Conservation (phyloP, 169 alveolate genomes). For the Ichthyophthirius multifiliis region DNA sequence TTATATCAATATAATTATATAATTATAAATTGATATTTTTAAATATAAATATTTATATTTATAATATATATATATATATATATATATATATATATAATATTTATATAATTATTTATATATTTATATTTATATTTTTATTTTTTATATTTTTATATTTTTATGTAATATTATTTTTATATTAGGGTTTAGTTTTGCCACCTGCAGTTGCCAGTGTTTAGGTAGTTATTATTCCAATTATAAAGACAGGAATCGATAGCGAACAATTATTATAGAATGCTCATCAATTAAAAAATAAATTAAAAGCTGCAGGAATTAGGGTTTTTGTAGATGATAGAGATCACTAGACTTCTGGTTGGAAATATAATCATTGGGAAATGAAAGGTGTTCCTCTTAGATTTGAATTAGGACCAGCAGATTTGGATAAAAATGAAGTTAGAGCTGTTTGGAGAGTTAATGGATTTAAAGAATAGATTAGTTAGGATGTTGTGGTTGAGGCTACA, state of each 20-base stretch:
- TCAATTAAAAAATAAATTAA: conserved; percentile 51
- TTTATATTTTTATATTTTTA: neutral
- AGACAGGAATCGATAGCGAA: conserved; percentile 76
- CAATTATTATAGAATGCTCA: conserved; percentile 71
- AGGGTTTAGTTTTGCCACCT: conserved; percentile 98
- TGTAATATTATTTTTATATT: neutral
- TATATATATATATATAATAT: neutral
- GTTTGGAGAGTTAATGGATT: conserved; percentile 89
- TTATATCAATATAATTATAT: too few species aligned
- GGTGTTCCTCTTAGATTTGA: conserved; percentile 99
- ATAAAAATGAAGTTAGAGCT: conserved; percentile 86
- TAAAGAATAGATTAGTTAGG: conserved; percentile 63
- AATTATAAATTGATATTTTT: too few species aligned
- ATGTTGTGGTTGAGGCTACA: conserved; percentile 42
- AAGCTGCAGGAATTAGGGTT: conserved; percentile 54
- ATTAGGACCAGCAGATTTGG: conserved; percentile 96
- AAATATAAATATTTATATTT: too few species aligned
- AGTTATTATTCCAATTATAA: conserved; percentile 93
- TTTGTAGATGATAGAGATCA: conserved; percentile 91
- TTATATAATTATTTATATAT: neutral
- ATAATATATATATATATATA: too few species aligned
- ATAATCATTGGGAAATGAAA: conserved; percentile 98
- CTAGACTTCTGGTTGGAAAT: conserved; percentile 99
- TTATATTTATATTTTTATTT: neutral
- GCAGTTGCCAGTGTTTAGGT: conserved; percentile 95